phyloP scores from a whole-genome alignment of 495 filamentous ascomycete genomes.

The Trypethelium eluteriae region DNA sequence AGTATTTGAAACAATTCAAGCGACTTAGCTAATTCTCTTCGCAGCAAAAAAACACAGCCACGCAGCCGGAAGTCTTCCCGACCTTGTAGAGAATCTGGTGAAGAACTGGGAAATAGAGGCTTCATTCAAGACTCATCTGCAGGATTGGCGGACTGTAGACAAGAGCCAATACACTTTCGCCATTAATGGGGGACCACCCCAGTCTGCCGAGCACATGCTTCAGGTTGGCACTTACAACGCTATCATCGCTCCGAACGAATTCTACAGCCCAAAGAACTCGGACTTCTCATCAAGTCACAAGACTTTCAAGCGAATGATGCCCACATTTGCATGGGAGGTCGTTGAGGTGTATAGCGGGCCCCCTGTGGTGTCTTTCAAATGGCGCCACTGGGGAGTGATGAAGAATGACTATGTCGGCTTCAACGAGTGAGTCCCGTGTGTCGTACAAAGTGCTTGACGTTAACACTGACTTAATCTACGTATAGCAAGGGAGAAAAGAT shows the following conservation, averaged over 20 bases:
- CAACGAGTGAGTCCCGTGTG: conserved; percentile 44
- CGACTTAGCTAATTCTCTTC: neutral
- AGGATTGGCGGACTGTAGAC: conserved; percentile 59
- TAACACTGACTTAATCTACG: conserved; percentile 13
- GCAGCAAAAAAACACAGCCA: conserved; percentile 50
- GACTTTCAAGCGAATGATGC: conserved; percentile 64
- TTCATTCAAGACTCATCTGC: conserved; percentile 51
- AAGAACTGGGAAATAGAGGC: conserved; percentile 70
- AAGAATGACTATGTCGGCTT: conserved; percentile 55
- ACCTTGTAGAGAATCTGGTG: conserved; percentile 59
- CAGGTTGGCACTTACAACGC: conserved; percentile 61
- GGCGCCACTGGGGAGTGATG: conserved; percentile 61
- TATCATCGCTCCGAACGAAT: conserved; percentile 52
- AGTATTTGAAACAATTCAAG: neutral
- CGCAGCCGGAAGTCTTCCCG: conserved; percentile 46
- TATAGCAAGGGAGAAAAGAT: conserved; percentile 53
- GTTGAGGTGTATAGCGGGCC: conserved; percentile 56
- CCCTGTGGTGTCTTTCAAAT: conserved; percentile 52
- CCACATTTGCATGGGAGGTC: conserved; percentile 62
- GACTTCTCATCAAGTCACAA: conserved; percentile 56
- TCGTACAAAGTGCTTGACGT: neutral
- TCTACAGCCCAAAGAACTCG: conserved; percentile 51
- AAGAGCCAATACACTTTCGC: conserved; percentile 49
- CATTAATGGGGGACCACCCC: conserved; percentile 51
- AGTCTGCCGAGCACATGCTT: conserved; percentile 57